Conservation (phyloP, 106 monocot species). For the Dendrobium officinale region DNA sequence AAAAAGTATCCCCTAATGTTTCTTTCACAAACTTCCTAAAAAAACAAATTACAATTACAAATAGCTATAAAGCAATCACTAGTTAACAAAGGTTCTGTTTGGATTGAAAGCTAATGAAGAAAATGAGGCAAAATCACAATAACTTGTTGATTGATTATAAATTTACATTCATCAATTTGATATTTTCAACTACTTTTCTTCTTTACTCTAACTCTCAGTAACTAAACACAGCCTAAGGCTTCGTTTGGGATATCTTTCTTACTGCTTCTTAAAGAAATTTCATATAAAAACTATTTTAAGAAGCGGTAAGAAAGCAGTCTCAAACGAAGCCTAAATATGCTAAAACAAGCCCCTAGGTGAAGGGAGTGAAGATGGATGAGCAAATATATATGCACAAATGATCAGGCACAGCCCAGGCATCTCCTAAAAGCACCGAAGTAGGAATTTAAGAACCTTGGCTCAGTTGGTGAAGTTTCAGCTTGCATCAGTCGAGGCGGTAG, state of each 20-base stretch:
- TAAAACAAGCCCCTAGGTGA: background rate
- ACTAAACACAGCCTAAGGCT: too few species aligned
- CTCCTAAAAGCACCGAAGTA: slow-evolving; percentile 26
- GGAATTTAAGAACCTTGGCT: slow-evolving; percentile 11
- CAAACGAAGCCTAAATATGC: too few species aligned
- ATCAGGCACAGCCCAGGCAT: slow-evolving; percentile 63
- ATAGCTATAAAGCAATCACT: background rate
- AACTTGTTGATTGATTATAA: background rate
- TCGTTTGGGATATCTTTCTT: too few species aligned
- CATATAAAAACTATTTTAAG: too few species aligned
- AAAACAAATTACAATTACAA: background rate
- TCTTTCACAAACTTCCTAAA: too few species aligned
- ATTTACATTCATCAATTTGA: background rate
- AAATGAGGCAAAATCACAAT: background rate
- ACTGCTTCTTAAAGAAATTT: too few species aligned
- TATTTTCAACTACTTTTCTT: background rate
- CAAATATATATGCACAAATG: background rate
- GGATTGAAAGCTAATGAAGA: background rate
- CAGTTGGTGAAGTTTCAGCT: background rate
- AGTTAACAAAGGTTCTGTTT: background rate
- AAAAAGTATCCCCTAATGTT: too few species aligned
- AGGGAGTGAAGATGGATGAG: background rate
- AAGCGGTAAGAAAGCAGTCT: too few species aligned
- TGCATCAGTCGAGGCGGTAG: slow-evolving; percentile 28
- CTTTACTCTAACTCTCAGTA: too few species aligned